Evolutionary conservation across 306 rosid genomes (phyloP).

Genomic region (Castanospermum australe): DNA sequence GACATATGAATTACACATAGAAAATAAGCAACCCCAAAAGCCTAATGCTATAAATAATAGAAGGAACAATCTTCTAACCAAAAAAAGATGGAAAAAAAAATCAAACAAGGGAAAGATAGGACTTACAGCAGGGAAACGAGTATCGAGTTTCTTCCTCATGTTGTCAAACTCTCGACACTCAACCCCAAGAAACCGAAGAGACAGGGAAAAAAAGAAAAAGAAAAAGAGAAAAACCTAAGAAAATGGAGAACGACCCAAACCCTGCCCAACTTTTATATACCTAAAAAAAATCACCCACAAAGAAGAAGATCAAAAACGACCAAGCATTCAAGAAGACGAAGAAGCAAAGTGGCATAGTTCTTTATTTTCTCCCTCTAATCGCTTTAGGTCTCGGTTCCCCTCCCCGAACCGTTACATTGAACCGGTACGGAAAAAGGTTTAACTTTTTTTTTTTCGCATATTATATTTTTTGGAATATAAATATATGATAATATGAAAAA

Average conservation of each 20-base stretch:
- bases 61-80: neutral
- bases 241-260: neutral
- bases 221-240: neutral
- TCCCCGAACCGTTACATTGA: conserved; percentile 24
- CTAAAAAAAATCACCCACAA: neutral
- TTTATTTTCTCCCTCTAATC: neutral
- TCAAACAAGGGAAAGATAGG: neutral
- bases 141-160: conserved; percentile 76
- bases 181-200: neutral
- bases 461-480: too few relatives aligned
- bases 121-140: conserved; percentile 79
- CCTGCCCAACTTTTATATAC: conserved; percentile 5
- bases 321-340: conserved; percentile 30
- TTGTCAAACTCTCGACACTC: conserved; percentile 17
- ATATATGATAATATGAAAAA: too few relatives aligned
- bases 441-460: too few relatives aligned
- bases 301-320: neutral
- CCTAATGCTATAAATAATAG: neutral
- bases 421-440: too few relatives aligned
- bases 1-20: neutral
- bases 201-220: too few relatives aligned
- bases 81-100: neutral
- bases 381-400: neutral
- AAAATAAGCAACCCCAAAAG: conserved; percentile 7
- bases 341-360: neutral